These are phyloP conservation scores for Isabelozyma rhagii DNA, from an alignment of 805 yeast species.

Conservation along the genomic window DNA sequence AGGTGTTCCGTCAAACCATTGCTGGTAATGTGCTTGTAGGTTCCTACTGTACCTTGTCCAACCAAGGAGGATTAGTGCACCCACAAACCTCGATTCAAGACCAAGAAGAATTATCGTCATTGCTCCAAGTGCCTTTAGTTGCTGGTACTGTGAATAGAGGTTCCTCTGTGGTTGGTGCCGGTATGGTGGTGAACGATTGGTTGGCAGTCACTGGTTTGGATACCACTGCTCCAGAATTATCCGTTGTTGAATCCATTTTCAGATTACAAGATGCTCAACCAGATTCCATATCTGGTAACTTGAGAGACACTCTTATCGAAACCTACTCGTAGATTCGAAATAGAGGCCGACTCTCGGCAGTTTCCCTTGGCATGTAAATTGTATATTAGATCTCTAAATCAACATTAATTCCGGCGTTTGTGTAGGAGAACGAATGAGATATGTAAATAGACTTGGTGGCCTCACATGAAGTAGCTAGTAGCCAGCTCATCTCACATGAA, in stretches of 20 bases:
- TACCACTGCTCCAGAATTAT: conserved; percentile 97
- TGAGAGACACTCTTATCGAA: conserved; percentile 90
- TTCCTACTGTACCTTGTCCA: conserved; percentile 88
- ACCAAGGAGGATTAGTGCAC: conserved; percentile 98
- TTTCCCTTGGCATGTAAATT: neutral
- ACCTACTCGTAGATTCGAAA: conserved; percentile 61
- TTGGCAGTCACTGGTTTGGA: conserved; percentile 94
- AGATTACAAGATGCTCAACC: conserved; percentile 90
- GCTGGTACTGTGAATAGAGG: conserved; percentile 99
- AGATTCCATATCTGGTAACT: conserved; percentile 75
- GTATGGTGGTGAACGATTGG: conserved; percentile 98
- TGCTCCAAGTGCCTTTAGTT: conserved; percentile 94
- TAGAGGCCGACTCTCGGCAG: neutral
- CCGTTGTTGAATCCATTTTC: conserved; percentile 95
- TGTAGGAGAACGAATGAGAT: neutral
- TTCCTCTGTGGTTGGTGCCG: conserved; percentile 96
- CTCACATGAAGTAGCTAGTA: too few relatives aligned
- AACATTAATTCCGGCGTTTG: neutral
- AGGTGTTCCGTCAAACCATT: conserved; percentile 97
- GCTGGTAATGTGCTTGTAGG: conserved; percentile 98
- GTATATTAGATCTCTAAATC: neutral
- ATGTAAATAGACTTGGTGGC: neutral
- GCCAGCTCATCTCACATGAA: too few relatives aligned
- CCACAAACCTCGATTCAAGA: conserved; percentile 97
- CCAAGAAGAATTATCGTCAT: conserved; percentile 94